Conservation (phyloP, 805 yeast genomes). For the Zygosaccharomyces bailii region DNA sequence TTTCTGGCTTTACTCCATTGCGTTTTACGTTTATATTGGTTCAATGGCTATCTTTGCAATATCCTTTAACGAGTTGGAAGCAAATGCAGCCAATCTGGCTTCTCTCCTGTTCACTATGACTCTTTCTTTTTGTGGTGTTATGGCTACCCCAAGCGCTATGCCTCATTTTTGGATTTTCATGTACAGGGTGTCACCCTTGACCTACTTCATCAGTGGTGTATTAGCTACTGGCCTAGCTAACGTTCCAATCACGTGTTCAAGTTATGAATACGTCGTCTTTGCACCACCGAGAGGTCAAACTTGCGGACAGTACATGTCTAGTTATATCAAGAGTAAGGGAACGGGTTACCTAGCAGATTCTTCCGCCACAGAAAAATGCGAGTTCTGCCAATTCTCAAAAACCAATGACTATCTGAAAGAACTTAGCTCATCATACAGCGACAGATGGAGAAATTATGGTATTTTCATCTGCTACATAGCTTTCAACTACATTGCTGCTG, state of each 20-base stretch:
- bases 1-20: constrained; percentile 44
- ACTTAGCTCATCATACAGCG: constrained; percentile 39
- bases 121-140: constrained; percentile 74
- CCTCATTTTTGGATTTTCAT: constrained; percentile 81
- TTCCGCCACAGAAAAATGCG: constrained; percentile 50
- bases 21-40: constrained; percentile 52
- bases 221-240: constrained; percentile 55
- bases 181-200: constrained; percentile 70
- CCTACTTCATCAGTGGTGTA: constrained; percentile 58
- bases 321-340: constrained; percentile 35
- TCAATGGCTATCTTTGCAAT: constrained; percentile 57
- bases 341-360: constrained; percentile 49
- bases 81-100: constrained; percentile 61
- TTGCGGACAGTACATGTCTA: constrained; percentile 52
- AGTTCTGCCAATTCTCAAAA: constrained; percentile 50
- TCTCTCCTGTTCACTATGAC: constrained; percentile 57
- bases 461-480: constrained; percentile 51
- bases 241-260: constrained; percentile 45
- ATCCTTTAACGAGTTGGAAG: constrained; percentile 56
- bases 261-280: constrained; percentile 46
- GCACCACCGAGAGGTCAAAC: constrained; percentile 53
- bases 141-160: constrained; percentile 52
- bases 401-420: constrained; percentile 57
- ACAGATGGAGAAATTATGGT: constrained; percentile 61
- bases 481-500: constrained; percentile 42